Evolutionary conservation across 1,284 basidiomycete genomes (phyloP).

Genomic region (Ganoderma sinense): DNA sequence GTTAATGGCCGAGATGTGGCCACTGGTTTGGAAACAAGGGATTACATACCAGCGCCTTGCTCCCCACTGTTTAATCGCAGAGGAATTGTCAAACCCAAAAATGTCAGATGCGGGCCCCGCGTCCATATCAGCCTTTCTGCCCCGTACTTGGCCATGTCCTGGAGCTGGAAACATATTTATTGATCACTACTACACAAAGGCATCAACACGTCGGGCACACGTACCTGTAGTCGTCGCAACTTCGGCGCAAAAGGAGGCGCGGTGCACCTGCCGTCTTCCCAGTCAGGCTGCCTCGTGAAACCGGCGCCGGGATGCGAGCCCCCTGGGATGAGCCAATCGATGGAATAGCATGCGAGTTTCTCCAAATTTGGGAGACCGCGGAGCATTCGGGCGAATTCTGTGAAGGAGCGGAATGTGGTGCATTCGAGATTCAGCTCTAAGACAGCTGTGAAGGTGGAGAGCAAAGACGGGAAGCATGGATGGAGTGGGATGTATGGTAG

Average conservation of each 20-base stretch:
- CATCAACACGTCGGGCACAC: not conserved
- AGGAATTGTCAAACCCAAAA: not conserved
- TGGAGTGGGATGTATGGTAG: not conserved
- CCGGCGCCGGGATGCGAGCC: not conserved
- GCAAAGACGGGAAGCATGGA: not conserved
- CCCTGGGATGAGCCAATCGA: not conserved
- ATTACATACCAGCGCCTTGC: not conserved
- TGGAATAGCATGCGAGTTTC: not conserved
- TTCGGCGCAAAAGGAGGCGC: not conserved
- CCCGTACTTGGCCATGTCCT: not conserved
- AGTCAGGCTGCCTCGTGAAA: not conserved
- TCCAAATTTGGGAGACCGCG: not conserved
- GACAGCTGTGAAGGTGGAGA: not conserved
- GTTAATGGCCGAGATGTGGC: not conserved
- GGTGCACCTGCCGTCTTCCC: not conserved
- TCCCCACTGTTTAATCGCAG: not conserved
- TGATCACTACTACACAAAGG: not conserved
- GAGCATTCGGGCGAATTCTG: not conserved
- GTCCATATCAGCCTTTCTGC: not conserved
- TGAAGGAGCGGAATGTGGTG: not conserved
- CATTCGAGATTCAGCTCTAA: not conserved
- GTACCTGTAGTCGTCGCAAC: not conserved
- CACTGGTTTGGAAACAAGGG: not conserved
- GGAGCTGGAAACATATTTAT: not conserved
- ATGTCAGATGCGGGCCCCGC: not conserved